Evolutionary conservation across 345 rosid genomes (phyloP).

Genomic region (Hibiscus syriacus): DNA sequence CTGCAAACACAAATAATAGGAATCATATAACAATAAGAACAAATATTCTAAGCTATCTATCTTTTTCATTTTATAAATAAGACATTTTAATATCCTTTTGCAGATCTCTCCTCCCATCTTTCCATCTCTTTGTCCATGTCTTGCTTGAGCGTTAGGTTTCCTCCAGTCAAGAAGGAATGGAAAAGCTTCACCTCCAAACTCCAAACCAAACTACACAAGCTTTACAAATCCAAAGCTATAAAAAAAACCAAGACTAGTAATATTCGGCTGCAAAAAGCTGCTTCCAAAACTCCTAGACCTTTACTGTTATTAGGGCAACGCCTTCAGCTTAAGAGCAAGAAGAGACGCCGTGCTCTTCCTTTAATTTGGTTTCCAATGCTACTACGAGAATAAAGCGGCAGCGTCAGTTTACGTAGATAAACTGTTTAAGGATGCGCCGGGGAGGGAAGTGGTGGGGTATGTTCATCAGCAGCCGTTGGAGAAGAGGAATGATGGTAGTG

Average conservation of each 20-base stretch:
- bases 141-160: conserved; percentile 41
- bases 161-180: conserved; percentile 67
- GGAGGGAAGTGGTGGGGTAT: conserved; percentile 17
- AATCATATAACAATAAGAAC: conserved; percentile 14
- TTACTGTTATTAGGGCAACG: conserved; percentile 8
- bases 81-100: too few relatives aligned
- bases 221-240: conserved; percentile 31
- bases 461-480: not conserved
- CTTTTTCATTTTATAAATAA: too few relatives aligned
- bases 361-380: conserved; percentile 15
- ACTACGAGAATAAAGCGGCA: conserved; percentile 26
- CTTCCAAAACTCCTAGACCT: not conserved
- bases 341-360: conserved; percentile 27
- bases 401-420: conserved; percentile 47
- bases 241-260: conserved; percentile 22
- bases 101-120: not conserved
- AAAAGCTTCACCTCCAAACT: conserved; percentile 53
- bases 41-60: not conserved
- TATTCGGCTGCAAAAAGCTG: not conserved
- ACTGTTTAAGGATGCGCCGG: conserved; percentile 30
- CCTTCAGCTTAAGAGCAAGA: conserved; percentile 2
- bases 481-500: conserved; percentile 7
- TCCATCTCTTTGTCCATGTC: conserved; percentile 29
- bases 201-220: conserved; percentile 37
- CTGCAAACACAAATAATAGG: conserved; percentile 10